phyloP scores from a whole-genome alignment of 441 rosid species.

The Heliophila coronopifolia region DNA sequence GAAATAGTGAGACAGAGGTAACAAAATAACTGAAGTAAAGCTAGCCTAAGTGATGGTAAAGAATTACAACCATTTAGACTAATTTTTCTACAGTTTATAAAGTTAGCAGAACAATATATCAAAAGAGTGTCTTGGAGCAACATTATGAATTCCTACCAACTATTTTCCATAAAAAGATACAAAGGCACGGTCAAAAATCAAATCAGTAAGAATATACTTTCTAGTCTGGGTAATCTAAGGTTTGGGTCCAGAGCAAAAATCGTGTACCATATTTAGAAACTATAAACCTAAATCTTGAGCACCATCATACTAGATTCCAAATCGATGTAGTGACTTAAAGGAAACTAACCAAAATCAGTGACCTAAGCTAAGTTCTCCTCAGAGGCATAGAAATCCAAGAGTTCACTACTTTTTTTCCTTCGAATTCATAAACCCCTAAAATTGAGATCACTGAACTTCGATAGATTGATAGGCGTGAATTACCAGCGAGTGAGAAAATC shows the following conservation, averaged over 20 bases:
- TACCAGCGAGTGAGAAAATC: slow-evolving; percentile 28
- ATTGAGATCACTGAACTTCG: background rate
- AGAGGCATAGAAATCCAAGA: slow-evolving; percentile 3
- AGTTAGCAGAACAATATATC: background rate
- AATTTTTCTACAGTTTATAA: background rate
- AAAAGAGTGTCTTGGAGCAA: background rate
- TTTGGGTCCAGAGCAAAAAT: slow-evolving; percentile 1
- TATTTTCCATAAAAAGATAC: background rate
- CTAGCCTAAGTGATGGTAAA: background rate
- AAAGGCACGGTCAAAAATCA: background rate
- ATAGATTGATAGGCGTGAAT: background rate
- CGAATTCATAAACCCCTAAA: background rate
- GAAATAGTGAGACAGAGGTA: slow-evolving; percentile 3
- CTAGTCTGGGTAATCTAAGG: background rate
- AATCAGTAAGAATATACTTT: background rate
- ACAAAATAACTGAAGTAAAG: background rate
- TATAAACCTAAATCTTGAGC: slow-evolving; percentile 2
- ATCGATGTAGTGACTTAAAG: background rate
- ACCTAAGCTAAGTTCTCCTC: slow-evolving; percentile 3
- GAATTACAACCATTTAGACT: background rate
- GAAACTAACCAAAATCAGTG: slow-evolving; percentile 15
- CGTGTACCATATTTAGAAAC: slow-evolving; percentile 17
- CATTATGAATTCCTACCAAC: background rate
- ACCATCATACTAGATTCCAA: slow-evolving; percentile 3
- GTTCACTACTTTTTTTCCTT: background rate